Evolutionary conservation across 1,284 basidiomycete genomes (phyloP).

Genomic region (Malassezia obtusa): DNA sequence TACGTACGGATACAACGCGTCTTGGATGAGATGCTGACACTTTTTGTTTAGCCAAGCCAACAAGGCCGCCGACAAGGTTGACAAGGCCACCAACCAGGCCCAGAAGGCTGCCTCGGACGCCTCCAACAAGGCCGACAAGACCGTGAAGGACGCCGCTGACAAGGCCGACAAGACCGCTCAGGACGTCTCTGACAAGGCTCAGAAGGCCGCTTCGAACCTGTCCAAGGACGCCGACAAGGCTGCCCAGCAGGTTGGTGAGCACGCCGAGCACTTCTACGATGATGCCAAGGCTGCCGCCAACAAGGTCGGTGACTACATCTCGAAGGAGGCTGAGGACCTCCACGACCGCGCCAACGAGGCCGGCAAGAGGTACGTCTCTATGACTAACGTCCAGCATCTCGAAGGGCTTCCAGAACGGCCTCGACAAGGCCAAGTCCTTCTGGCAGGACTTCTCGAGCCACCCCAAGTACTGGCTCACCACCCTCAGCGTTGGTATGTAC

Average conservation of each 20-base stretch:
- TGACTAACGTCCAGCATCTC: constrained; percentile 11
- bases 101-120: constrained; percentile 19
- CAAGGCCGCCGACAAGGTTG: constrained; percentile 12
- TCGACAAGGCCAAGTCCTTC: constrained; percentile 23
- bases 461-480: constrained; percentile 40
- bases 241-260: not conserved
- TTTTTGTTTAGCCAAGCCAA: constrained; percentile 1
- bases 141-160: constrained; percentile 21
- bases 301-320: constrained; percentile 14
- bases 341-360: constrained; percentile 30
- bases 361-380: constrained; percentile 25
- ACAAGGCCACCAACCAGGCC: constrained; percentile 18
- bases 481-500: constrained; percentile 30
- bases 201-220: constrained; percentile 9
- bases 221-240: constrained; percentile 1
- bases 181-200: constrained; percentile 21
- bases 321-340: constrained; percentile 27
- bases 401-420: constrained; percentile 13
- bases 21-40: not conserved
- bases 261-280: constrained; percentile 16
- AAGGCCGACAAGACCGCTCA: constrained; percentile 25
- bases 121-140: constrained; percentile 16
- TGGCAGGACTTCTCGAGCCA: constrained; percentile 36
- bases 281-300: constrained; percentile 17
- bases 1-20: not conserved